A percentile compares a stretch with the other conserved stretches of the same genome.
phyloP scores from a whole-genome alignment of 495 filamentous ascomycete genomes.

The Friedmanniomyces endolithicus region DNA sequence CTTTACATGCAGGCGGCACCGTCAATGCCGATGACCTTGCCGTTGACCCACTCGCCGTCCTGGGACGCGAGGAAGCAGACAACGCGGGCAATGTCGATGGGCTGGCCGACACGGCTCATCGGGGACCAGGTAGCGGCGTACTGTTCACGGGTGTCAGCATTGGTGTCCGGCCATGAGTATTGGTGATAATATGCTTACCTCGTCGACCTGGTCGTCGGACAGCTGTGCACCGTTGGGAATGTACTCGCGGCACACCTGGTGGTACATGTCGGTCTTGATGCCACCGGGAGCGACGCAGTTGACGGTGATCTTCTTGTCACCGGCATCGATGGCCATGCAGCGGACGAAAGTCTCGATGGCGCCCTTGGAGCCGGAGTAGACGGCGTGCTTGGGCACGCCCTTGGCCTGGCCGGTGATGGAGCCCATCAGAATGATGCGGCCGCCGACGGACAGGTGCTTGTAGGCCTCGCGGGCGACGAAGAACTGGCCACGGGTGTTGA shows the following conservation, averaged over 20 bases:
- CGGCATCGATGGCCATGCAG: constrained; percentile 41
- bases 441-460: constrained; percentile 47
- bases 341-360: constrained; percentile 47
- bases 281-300: constrained; percentile 56
- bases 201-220: constrained; percentile 34
- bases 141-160: constrained; percentile 10
- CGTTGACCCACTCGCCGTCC: constrained; percentile 56
- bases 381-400: constrained; percentile 49
- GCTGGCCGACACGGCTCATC: constrained; percentile 47
- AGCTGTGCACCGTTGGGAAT: constrained; percentile 45
- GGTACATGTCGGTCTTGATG: constrained; percentile 61
- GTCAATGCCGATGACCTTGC: constrained; percentile 39
- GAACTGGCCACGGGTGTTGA: constrained; percentile 49
- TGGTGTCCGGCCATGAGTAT: neutral
- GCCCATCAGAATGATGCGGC: constrained; percentile 51
- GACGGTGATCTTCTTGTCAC: constrained; percentile 47
- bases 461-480: constrained; percentile 58
- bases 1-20: constrained; percentile 28
- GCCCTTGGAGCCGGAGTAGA: constrained; percentile 49
- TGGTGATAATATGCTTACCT: constrained; percentile 11
- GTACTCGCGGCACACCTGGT: constrained; percentile 51
- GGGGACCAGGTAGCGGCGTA: constrained; percentile 47
- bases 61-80: constrained; percentile 53
- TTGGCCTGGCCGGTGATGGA: constrained; percentile 53
- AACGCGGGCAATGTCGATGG: constrained; percentile 52